Evolutionary conservation across 768 basidiomycete genomes (phyloP).

Genomic region (Tylopilus felleus): DNA sequence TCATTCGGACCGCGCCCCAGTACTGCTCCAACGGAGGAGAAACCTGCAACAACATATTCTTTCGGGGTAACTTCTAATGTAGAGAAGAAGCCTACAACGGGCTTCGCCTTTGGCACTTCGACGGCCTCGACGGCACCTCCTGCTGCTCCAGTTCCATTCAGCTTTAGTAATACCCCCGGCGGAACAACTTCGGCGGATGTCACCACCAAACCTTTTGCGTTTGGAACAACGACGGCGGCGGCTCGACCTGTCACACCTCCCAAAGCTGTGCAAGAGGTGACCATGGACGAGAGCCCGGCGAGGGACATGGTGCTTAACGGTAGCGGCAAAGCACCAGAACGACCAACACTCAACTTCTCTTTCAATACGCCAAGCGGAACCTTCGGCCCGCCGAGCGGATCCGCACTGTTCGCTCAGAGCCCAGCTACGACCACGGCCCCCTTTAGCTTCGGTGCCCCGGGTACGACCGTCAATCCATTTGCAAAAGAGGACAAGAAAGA

Average conservation of each 20-base stretch:
- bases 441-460: slow-evolving; percentile 34
- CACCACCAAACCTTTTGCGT: slow-evolving; percentile 52
- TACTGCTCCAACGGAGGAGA: slow-evolving; percentile 24
- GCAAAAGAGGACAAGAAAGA: slow-evolving; percentile 46
- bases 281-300: slow-evolving; percentile 81
- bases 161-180: slow-evolving; percentile 44
- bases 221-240: slow-evolving; percentile 41
- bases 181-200: slow-evolving; percentile 39
- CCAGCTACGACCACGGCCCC: slow-evolving; percentile 31
- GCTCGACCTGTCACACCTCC: slow-evolving; percentile 65
- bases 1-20: slow-evolving; percentile 39
- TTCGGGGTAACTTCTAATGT: slow-evolving; percentile 34
- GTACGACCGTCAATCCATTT: slow-evolving; percentile 44
- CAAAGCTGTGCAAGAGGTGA: slow-evolving; percentile 60
- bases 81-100: slow-evolving; percentile 35
- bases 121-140: slow-evolving; percentile 33
- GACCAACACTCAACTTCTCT: slow-evolving; percentile 46
- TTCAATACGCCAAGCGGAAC: slow-evolving; percentile 42
- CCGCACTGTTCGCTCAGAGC: slow-evolving; percentile 35
- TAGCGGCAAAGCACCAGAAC: slow-evolving; percentile 33
- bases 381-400: slow-evolving; percentile 40
- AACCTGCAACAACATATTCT: slow-evolving; percentile 21
- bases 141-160: slow-evolving; percentile 36
- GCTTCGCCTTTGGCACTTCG: slow-evolving; percentile 45
- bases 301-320: slow-evolving; percentile 53